Conservation (phyloP, 2,329 filamentous ascomycete species). For the Trichoderma sp. region DNA sequence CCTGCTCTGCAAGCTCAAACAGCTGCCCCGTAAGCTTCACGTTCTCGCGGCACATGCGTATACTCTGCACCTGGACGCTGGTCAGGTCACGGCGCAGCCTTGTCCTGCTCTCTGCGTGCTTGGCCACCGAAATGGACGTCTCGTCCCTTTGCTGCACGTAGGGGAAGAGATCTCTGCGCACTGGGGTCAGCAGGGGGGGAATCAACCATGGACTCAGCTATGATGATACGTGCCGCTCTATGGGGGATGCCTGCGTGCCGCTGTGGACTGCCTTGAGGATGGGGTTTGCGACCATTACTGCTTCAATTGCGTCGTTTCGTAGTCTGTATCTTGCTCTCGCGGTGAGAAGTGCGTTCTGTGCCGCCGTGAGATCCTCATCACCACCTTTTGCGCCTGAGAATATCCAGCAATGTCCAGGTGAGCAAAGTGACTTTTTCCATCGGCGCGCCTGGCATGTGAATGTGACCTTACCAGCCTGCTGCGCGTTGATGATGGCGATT, state of each 20-base stretch:
- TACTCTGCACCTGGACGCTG: conserved; percentile 55
- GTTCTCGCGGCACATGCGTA: conserved; percentile 58
- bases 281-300: conserved; percentile 69
- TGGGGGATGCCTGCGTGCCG: conserved; percentile 58
- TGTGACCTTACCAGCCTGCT: conserved; percentile 35
- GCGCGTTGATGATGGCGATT: conserved; percentile 61
- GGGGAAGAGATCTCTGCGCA: conserved; percentile 61
- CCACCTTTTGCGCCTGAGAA: conserved; percentile 34
- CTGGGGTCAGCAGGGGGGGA: conserved; percentile 5
- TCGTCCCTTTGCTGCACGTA: conserved; percentile 65
- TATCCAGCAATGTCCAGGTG: neutral
- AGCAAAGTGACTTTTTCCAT: neutral
- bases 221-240: conserved; percentile 59
- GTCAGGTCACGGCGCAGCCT: conserved; percentile 52
- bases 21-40: conserved; percentile 60
- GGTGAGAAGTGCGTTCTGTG: conserved; percentile 65
- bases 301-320: conserved; percentile 65
- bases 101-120: conserved; percentile 53
- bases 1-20: conserved; percentile 59
- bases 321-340: conserved; percentile 68
- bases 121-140: conserved; percentile 61
- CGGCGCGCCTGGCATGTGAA: neutral
- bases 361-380: conserved; percentile 51
- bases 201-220: neutral
- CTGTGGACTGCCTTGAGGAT: conserved; percentile 74